Conservation (phyloP, 2,329 filamentous ascomycete species). For the Orbilia brochopaga region DNA sequence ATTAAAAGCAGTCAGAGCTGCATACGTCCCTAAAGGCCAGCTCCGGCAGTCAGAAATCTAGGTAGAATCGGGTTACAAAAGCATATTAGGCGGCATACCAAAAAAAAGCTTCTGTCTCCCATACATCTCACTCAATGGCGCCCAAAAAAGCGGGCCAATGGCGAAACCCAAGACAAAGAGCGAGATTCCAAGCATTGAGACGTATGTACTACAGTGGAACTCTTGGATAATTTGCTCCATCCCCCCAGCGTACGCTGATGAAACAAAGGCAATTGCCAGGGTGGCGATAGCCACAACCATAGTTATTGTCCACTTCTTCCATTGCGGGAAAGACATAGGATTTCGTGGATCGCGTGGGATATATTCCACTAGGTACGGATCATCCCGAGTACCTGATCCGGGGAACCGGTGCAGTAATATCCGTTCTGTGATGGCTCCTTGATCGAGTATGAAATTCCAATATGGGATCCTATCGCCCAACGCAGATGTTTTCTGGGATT, state of each 20-base stretch:
- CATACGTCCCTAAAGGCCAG: conserved; percentile 61
- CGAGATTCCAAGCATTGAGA: conserved; percentile 59
- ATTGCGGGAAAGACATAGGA: conserved; percentile 66
- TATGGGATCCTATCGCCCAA: conserved; percentile 53
- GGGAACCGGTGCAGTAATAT: conserved; percentile 66
- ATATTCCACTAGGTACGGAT: conserved; percentile 73
- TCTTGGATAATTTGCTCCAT: conserved; percentile 41
- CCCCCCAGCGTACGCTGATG: conserved; percentile 43
- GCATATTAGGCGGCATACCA: conserved; percentile 37
- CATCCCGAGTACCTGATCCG: conserved; percentile 69
- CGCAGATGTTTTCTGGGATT: conserved; percentile 12
- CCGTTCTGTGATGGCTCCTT: conserved; percentile 65
- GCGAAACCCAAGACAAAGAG: conserved; percentile 62
- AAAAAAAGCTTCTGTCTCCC: conserved; percentile 68
- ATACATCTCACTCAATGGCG: conserved; percentile 64
- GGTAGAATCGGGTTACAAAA: neutral
- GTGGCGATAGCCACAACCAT: conserved; percentile 70
- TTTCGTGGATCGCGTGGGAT: conserved; percentile 71
- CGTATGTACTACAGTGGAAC: conserved; percentile 58
- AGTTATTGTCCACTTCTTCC: conserved; percentile 71
- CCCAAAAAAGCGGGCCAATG: conserved; percentile 61
- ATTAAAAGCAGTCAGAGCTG: conserved; percentile 68
- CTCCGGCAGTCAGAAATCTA: conserved; percentile 5
- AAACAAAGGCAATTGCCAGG: conserved; percentile 68
- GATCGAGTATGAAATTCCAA: conserved; percentile 65